phyloP scores from a whole-genome alignment of 2,329 filamentous ascomycete species.

The Scopulariopsis brevicaulis region DNA sequence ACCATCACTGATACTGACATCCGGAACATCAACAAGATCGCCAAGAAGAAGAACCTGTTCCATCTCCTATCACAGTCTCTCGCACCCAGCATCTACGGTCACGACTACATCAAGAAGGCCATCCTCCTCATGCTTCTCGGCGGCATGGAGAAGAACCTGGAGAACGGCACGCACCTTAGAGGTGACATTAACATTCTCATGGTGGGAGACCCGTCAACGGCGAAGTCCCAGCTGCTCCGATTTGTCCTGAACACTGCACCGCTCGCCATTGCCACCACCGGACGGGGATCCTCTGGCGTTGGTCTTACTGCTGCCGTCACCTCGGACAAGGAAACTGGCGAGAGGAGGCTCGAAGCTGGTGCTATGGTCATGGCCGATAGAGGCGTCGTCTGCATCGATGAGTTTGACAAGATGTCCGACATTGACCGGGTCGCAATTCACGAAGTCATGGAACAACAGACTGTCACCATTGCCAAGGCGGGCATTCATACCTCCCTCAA shows the following conservation, averaged over 20 bases:
- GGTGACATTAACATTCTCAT: slow-evolving; percentile 99
- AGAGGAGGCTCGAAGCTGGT: slow-evolving; percentile 87
- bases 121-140: slow-evolving; percentile 91
- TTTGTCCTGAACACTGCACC: slow-evolving; percentile 97
- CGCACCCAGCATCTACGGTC: slow-evolving; percentile 91
- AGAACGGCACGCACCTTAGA: slow-evolving; percentile 94
- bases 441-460: slow-evolving; percentile 99
- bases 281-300: slow-evolving; percentile 91
- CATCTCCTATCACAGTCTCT: slow-evolving; percentile 88
- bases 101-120: slow-evolving; percentile 96
- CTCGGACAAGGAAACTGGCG: slow-evolving; percentile 92
- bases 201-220: slow-evolving; percentile 97
- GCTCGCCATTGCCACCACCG: slow-evolving; percentile 91
- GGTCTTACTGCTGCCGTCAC: slow-evolving; percentile 96
- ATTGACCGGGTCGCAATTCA: slow-evolving; percentile 96
- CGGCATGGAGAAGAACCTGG: slow-evolving; percentile 96
- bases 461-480: slow-evolving; percentile 96
- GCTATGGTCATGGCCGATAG: slow-evolving; percentile 97
- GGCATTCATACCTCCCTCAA: slow-evolving; percentile 97
- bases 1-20: slow-evolving; percentile 95
- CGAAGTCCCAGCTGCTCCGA: slow-evolving; percentile 93
- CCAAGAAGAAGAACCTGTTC: slow-evolving; percentile 90
- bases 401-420: slow-evolving; percentile 99
- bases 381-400: slow-evolving; percentile 96
- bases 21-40: slow-evolving; percentile 94